Evolutionary conservation across 441 rosid species (phyloP), one percentile per base, ranked within the genome.

Genomic region (Jatropha podagrica): DNA sequence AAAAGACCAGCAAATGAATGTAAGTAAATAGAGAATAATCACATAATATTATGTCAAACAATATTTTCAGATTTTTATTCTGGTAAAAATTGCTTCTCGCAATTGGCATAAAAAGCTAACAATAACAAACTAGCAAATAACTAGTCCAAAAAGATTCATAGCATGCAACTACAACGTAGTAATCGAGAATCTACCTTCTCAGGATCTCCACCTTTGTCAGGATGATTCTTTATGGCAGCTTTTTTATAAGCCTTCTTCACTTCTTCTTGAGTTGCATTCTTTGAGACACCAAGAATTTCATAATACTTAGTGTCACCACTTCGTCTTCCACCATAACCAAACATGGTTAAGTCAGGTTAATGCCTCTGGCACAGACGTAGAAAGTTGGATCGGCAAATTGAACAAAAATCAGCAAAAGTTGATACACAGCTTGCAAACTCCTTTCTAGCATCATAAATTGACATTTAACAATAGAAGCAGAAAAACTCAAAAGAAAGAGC

Each of bases 171-270:
- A 56, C n/a, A 26, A 18, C 7, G 44, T 41, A 75, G 32, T n/a
- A 27, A 64, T 44, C 7, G 12, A n/a, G 9, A 66, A 23, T 27
- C 32, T 66, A 89, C 97, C 93, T 93, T 90, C 78, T 93, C 97
- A 13, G 97, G 95, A 77, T 93, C 98, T 60, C 98, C 95, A 26
- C 95, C 98, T 84, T 93, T 93, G 68, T 93, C 95, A 14, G 97
- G 98, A 80, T 90, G 98, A 80, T 93, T 93, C 81, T 90, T 91
- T 62, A 93, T 91, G 15, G 98, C 92, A 7, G 97, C 90, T 76
- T 91, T 93, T 65, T 83, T 83, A 74, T 91, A 93, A 65, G 96
- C 98, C 86, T 91, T 93, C 89, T 91, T 93, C 74, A 90, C 80
- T 80, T 92, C 97, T 76, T 91, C 93, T 74, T 83, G 89, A 1